phyloP scores from a whole-genome alignment of 177 flowering plant species.

The Tripterygium wilfordii region DNA sequence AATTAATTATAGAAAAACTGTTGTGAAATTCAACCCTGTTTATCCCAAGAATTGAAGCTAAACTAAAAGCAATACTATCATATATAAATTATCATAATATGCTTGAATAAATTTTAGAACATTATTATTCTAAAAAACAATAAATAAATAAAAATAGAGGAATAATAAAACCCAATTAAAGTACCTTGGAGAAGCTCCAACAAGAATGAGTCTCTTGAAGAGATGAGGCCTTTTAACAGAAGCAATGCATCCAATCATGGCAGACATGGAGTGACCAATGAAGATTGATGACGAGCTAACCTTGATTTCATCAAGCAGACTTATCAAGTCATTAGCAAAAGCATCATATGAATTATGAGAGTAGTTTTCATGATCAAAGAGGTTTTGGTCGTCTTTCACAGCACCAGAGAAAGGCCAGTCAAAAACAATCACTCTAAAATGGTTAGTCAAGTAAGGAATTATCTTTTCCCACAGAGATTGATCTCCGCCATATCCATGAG shows the following conservation, averaged over 20 bases:
- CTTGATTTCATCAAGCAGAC: conserved; percentile 60
- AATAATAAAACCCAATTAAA: too few relatives aligned
- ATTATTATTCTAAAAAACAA: too few relatives aligned
- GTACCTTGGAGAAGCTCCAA: conserved; percentile 94
- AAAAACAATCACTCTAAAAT: conserved; percentile 46
- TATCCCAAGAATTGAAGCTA: background rate
- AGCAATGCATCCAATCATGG: conserved; percentile 89
- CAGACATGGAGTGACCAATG: conserved; percentile 91
- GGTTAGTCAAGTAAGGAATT: conserved; percentile 28
- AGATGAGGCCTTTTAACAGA: conserved; percentile 72
- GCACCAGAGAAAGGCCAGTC: conserved; percentile 82
- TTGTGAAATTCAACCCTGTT: too few relatives aligned
- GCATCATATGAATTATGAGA: conserved; percentile 47
- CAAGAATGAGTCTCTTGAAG: conserved; percentile 59
- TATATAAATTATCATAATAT: too few relatives aligned
- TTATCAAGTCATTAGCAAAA: conserved; percentile 63
- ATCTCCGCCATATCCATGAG: conserved; percentile 77
- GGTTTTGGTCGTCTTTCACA: conserved; percentile 20
- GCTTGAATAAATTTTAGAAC: too few relatives aligned
- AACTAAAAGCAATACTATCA: too few relatives aligned
- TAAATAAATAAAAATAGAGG: too few relatives aligned
- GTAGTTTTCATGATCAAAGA: conserved; percentile 43
- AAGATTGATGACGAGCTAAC: conserved; percentile 38
- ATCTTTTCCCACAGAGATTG: conserved; percentile 80
- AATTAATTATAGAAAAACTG: too few relatives aligned